Evolutionary conservation across 192 early-diverging fungal species (phyloP).

Genomic region (Entomortierella chlamydospora): DNA sequence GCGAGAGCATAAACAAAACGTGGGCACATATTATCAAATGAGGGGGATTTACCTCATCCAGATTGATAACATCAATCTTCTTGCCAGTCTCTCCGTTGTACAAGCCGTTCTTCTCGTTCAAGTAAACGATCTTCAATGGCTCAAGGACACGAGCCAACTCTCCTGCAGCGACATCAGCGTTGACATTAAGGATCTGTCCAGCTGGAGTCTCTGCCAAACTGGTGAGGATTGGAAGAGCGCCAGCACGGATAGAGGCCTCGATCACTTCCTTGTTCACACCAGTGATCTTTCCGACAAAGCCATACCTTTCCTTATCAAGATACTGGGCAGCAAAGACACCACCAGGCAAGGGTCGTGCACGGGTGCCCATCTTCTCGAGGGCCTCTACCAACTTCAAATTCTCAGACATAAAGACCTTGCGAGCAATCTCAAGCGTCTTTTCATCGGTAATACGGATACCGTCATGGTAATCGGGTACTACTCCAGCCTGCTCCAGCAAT

Average conservation of each 20-base stretch:
- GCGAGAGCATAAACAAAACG: background rate
- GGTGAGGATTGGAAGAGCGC: conserved; percentile 95
- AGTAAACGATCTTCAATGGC: conserved; percentile 96
- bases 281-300: conserved; percentile 92
- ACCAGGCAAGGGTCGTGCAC: conserved; percentile 94
- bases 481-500: conserved; percentile 88
- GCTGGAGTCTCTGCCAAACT: conserved; percentile 94
- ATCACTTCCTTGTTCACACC: conserved; percentile 93
- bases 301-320: conserved; percentile 94
- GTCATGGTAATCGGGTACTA: conserved; percentile 97
- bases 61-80: conserved; percentile 96
- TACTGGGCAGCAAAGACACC: conserved; percentile 98
- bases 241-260: conserved; percentile 93
- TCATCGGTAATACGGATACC: conserved; percentile 98
- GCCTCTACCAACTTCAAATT: conserved; percentile 98
- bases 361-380: conserved; percentile 93
- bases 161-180: conserved; percentile 98
- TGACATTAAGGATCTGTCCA: conserved; percentile 98
- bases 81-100: conserved; percentile 95
- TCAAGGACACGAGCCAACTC: conserved; percentile 96
- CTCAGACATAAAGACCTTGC: conserved; percentile 93
- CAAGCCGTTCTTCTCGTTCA: conserved; percentile 98
- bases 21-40: background rate
- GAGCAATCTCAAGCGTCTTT: conserved; percentile 92
- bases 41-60: conserved; percentile 84